Conservation (phyloP, 495 filamentous ascomycete species). For the Talaromyces borbonicus region DNA sequence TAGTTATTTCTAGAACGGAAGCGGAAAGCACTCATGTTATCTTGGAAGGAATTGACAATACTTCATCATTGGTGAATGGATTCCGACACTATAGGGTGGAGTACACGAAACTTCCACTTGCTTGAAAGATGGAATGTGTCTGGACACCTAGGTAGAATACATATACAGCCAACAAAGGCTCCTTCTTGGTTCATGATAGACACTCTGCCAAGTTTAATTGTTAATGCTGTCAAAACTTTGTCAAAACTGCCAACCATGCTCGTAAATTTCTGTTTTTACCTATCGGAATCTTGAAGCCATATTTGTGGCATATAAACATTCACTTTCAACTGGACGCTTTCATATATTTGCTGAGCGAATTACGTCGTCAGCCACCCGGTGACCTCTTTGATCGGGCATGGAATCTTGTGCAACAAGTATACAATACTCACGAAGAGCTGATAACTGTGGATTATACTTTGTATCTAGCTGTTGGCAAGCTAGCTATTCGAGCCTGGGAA, state of each 20-base stretch:
- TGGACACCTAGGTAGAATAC: neutral
- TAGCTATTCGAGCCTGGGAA: constrained; percentile 6
- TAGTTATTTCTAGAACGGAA: neutral
- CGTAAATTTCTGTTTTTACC: constrained; percentile 1
- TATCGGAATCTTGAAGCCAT: constrained; percentile 16
- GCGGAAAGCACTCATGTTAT: neutral
- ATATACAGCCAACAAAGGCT: constrained; percentile 1
- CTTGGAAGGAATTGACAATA: neutral
- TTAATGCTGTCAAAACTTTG: neutral
- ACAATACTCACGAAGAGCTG: constrained; percentile 11
- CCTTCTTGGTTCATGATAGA: neutral
- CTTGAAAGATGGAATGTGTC: neutral
- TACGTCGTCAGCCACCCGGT: constrained; percentile 13
- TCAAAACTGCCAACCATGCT: neutral
- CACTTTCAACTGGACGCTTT: constrained; percentile 33
- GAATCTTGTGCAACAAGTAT: constrained; percentile 11
- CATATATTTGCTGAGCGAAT: constrained; percentile 30
- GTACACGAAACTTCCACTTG: neutral
- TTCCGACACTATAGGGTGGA: neutral
- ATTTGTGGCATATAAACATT: constrained; percentile 25
- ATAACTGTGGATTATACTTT: constrained; percentile 3
- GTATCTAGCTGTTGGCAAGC: constrained; percentile 8
- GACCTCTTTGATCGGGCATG: constrained; percentile 6
- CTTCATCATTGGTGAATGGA: neutral
- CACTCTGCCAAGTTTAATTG: neutral